Conservation (phyloP, 768 basidiomycete species). For the Hericium coralloides region DNA sequence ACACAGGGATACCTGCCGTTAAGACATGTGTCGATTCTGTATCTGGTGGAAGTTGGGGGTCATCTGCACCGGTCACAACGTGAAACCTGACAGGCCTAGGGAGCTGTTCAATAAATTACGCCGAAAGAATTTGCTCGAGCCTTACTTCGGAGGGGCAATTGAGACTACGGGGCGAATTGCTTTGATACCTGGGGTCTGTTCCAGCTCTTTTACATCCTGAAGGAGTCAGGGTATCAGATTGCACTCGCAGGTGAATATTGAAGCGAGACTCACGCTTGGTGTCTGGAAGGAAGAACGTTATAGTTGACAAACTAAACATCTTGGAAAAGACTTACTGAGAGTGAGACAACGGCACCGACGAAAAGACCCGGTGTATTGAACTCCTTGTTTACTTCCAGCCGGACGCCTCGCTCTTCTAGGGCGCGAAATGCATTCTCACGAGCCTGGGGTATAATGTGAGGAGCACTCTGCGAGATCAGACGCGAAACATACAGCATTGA, state of each 20-base stretch:
- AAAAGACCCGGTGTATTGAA: conserved; percentile 47
- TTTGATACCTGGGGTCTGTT: conserved; percentile 41
- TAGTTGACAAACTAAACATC: neutral
- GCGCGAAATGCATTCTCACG: conserved; percentile 43
- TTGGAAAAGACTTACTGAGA: conserved; percentile 27
- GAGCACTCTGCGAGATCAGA: no score
- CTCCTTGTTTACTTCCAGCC: conserved; percentile 39
- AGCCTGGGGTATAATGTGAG: conserved; percentile 22
- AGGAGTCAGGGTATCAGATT: neutral
- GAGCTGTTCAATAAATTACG: neutral
- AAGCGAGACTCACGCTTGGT: neutral
- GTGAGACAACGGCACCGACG: conserved; percentile 45
- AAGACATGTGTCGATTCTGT: conserved; percentile 43
- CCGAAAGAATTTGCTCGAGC: neutral
- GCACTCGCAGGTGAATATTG: no score
- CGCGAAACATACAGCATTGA: neutral
- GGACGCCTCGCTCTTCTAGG: conserved; percentile 34
- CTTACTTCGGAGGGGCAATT: conserved; percentile 35
- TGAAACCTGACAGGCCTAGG: conserved; percentile 36
- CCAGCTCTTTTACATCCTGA: conserved; percentile 40
- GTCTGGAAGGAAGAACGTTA: neutral
- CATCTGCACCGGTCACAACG: conserved; percentile 31
- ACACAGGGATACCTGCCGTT: conserved; percentile 30
- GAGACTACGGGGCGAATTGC: conserved; percentile 45
- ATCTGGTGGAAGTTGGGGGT: conserved; percentile 36